Evolutionary conservation across 164 flowering plant species (phyloP).

Genomic region (Aristolochia fimbriata): DNA sequence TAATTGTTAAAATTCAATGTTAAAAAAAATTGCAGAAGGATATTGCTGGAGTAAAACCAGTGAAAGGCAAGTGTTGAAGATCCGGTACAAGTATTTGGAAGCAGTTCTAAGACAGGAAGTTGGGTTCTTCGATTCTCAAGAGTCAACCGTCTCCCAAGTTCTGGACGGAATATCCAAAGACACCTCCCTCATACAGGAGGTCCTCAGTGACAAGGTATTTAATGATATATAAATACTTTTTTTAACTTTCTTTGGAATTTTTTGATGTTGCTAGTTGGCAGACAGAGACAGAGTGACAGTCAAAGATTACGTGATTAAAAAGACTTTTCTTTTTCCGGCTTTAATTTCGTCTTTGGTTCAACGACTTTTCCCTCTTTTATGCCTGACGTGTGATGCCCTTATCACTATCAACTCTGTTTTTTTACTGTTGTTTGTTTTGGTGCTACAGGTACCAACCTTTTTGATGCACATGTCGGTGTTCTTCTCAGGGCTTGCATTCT

Average conservation of each 20-base stretch:
- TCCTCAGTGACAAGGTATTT: conserved; percentile 47
- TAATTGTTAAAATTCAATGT: too few relatives aligned
- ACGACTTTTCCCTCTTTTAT: too few relatives aligned
- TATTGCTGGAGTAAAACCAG: conserved; percentile 61
- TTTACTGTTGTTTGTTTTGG: neutral
- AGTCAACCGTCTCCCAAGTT: conserved; percentile 37
- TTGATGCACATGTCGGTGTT: conserved; percentile 31
- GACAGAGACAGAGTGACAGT: too few relatives aligned
- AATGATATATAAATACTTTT: neutral
- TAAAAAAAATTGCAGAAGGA: conserved; percentile 20
- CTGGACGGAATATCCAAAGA: conserved; percentile 42
- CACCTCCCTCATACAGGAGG: conserved; percentile 43
- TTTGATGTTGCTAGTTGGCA: too few relatives aligned
- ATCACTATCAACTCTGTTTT: neutral
- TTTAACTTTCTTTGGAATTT: neutral
- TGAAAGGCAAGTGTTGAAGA: conserved; percentile 49
- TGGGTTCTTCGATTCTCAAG: conserved; percentile 35
- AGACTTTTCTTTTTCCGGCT: neutral
- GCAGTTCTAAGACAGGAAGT: conserved; percentile 53
- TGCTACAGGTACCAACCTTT: conserved; percentile 42
- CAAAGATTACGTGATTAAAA: neutral
- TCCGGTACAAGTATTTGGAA: conserved; percentile 37
- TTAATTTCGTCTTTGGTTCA: too few relatives aligned
- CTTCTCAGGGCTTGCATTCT: conserved; percentile 18
- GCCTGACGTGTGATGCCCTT: too few relatives aligned